Conservation (phyloP, 2,329 filamentous ascomycete genomes). For the Pyrenophora seminiperda region DNA sequence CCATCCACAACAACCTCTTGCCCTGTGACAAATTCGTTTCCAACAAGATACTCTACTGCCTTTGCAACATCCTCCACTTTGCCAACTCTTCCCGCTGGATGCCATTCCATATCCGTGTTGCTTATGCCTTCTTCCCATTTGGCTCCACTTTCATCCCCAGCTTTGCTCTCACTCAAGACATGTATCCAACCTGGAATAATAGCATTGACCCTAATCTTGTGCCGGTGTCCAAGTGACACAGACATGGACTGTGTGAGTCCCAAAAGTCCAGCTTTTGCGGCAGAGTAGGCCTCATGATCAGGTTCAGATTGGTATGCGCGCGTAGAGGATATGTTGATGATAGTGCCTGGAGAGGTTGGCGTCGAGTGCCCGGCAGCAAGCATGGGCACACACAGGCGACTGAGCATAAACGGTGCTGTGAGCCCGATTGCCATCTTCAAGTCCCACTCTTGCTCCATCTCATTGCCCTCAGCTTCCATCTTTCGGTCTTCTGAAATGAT, state of each 20-base stretch:
- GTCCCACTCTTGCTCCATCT: conserved; percentile 44
- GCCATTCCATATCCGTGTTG: conserved; percentile 55
- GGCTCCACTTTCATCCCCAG: conserved; percentile 48
- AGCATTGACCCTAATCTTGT: conserved; percentile 55
- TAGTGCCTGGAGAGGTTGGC: conserved; percentile 34
- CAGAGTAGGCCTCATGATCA: conserved; percentile 57
- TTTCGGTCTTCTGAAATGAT: conserved; percentile 28
- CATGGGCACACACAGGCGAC: conserved; percentile 39
- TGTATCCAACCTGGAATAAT: conserved; percentile 61
- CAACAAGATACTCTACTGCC: conserved; percentile 51
- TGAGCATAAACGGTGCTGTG: conserved; percentile 42
- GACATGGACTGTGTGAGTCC: conserved; percentile 58
- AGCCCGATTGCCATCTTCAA: conserved; percentile 41
- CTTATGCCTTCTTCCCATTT: conserved; percentile 56
- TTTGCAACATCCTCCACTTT: conserved; percentile 54
- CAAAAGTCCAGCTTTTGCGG: conserved; percentile 58
- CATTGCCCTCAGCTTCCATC: conserved; percentile 41
- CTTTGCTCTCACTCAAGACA: conserved; percentile 52
- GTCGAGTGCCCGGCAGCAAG: conserved; percentile 28
- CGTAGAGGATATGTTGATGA: conserved; percentile 58
- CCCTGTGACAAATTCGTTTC: conserved; percentile 51
- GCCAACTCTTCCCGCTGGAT: conserved; percentile 57
- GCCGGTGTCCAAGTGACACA: conserved; percentile 51
- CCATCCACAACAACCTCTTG: conserved; percentile 56
- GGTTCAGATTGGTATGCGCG: conserved; percentile 57